Evolutionary conservation across 2,329 filamentous ascomycete genomes (phyloP).

Genomic region (Setomelanomma holmii): DNA sequence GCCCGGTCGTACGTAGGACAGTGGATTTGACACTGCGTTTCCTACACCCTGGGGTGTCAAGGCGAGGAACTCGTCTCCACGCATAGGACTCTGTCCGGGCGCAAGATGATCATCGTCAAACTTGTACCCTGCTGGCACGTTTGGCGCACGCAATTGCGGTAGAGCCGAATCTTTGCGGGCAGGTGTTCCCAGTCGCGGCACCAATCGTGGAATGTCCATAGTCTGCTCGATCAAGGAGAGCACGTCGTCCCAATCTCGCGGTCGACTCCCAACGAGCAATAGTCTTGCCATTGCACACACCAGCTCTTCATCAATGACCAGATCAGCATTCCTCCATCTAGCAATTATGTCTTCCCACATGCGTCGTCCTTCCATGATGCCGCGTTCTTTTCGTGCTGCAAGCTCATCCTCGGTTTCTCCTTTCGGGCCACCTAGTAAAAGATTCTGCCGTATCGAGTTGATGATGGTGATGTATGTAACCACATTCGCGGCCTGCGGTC

Average conservation of each 20-base stretch:
- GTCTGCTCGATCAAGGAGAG: conserved; percentile 81
- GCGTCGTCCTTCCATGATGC: conserved; percentile 70
- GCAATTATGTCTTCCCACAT: conserved; percentile 82
- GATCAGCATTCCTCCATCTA: conserved; percentile 75
- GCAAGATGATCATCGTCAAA: conserved; percentile 39
- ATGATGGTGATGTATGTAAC: conserved; percentile 84
- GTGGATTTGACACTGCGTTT: conserved; percentile 37
- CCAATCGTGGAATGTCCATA: conserved; percentile 72
- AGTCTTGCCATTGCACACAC: conserved; percentile 82
- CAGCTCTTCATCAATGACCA: conserved; percentile 79
- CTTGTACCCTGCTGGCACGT: conserved; percentile 32
- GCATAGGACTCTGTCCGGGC: conserved; percentile 23
- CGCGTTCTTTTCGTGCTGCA: conserved; percentile 46
- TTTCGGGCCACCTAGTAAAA: conserved; percentile 32
- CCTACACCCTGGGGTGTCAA: conserved; percentile 25
- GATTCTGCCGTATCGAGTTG: conserved; percentile 67
- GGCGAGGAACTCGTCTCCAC: conserved; percentile 44
- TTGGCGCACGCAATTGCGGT: conserved; percentile 46
- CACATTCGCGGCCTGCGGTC: conserved; percentile 68
- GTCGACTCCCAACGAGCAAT: conserved; percentile 68
- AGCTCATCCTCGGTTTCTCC: conserved; percentile 38
- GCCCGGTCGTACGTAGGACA: conserved; percentile 56
- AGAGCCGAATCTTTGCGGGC: conserved; percentile 34
- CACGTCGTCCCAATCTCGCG: conserved; percentile 72
- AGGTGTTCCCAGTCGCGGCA: conserved; percentile 46